Conservation (phyloP, 1,139 yeast genomes). For the Waltiozyma sp. region DNA sequence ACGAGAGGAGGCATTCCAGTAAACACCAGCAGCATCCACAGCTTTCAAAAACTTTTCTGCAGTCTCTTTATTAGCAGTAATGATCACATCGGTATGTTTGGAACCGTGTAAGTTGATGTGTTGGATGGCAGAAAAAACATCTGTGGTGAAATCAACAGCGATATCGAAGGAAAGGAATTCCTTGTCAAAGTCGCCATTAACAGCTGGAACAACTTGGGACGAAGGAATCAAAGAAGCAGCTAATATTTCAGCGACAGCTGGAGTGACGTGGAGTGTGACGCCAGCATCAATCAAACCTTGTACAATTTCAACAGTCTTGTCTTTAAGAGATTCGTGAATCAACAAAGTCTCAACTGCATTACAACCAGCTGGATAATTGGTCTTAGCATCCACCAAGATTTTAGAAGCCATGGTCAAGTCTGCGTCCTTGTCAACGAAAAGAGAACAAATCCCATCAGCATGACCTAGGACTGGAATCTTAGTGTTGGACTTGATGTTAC, state of each 20-base stretch:
- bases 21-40: slow-evolving; percentile 94
- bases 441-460: slow-evolving; percentile 95
- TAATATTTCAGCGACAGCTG: slow-evolving; percentile 31
- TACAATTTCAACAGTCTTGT: slow-evolving; percentile 33
- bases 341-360: slow-evolving; percentile 88
- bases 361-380: slow-evolving; percentile 97
- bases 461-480: slow-evolving; percentile 97
- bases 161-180: slow-evolving; percentile 80
- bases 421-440: slow-evolving; percentile 69
- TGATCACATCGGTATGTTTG: slow-evolving; percentile 88
- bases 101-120: slow-evolving; percentile 91
- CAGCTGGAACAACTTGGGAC: slow-evolving; percentile 29
- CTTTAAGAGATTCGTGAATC: slow-evolving; percentile 42
- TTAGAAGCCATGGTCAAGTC: slow-evolving; percentile 66
- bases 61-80: slow-evolving; percentile 57
- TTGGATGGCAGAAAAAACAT: slow-evolving; percentile 57
- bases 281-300: slow-evolving; percentile 46
- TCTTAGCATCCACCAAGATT: slow-evolving; percentile 76
- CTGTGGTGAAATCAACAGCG: slow-evolving; percentile 53
- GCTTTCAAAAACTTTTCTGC: slow-evolving; percentile 78
- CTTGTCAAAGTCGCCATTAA: slow-evolving; percentile 59
- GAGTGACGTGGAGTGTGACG: slow-evolving; percentile 62
- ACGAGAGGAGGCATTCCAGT: slow-evolving; percentile 94
- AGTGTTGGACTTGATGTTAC: slow-evolving; percentile 73
- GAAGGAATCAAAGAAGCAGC: slow-evolving; percentile 3